Conservation (phyloP, 1,284 basidiomycete genomes). For the Fomitopsis schrenkii region DNA sequence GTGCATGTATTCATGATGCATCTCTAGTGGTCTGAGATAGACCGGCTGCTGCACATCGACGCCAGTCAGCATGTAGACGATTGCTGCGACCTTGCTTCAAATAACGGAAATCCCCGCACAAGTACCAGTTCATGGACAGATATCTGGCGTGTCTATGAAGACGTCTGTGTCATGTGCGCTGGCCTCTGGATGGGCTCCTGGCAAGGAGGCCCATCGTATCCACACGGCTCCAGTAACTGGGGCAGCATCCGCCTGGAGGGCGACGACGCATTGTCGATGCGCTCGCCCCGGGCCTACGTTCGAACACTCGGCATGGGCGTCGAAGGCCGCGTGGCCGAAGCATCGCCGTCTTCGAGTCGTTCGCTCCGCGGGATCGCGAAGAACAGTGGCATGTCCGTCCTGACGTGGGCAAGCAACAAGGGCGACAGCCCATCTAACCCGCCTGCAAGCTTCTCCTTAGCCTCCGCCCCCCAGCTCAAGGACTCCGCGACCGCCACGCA, state of each 20-base stretch:
- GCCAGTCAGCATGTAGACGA: constrained; percentile 20
- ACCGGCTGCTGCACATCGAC: constrained; percentile 58
- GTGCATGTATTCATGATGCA: neutral
- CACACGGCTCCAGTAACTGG: constrained; percentile 46
- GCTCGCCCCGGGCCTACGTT: constrained; percentile 33
- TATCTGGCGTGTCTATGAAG: constrained; percentile 75
- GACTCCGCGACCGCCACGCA: constrained; percentile 20
- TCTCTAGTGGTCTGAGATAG: constrained; percentile 67
- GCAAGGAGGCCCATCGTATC: constrained; percentile 49
- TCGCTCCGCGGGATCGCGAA: constrained; percentile 18
- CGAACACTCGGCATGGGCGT: constrained; percentile 65
- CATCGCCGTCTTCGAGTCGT: constrained; percentile 9
- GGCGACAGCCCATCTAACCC: constrained; percentile 1
- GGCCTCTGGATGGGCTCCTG: constrained; percentile 70
- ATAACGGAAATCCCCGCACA: constrained; percentile 12
- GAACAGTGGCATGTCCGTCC: constrained; percentile 23
- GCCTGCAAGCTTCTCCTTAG: constrained; percentile 6
- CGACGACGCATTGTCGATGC: constrained; percentile 38
- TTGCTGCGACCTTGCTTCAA: constrained; percentile 19
- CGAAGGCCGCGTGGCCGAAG: constrained; percentile 40
- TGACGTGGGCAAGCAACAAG: constrained; percentile 18
- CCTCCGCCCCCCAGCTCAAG: constrained; percentile 6
- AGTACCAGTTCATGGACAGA: constrained; percentile 59
- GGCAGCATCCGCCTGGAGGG: constrained; percentile 56
- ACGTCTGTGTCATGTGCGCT: constrained; percentile 74